Conservation (phyloP, 768 basidiomycete genomes). For the Sporobolomyces pararoseus region DNA sequence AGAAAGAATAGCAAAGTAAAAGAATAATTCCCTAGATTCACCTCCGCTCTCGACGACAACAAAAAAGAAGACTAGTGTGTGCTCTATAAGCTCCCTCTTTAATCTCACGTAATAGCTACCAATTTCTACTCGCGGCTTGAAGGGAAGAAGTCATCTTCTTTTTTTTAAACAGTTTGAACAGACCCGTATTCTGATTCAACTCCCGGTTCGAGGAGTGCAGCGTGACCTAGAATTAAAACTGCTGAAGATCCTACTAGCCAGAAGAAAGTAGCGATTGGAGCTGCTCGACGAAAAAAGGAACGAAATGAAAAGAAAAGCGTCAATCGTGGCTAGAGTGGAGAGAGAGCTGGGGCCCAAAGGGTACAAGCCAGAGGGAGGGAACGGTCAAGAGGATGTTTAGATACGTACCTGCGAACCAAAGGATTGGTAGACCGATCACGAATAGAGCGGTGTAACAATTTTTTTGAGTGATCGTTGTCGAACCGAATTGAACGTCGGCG, state of each 20-base stretch:
- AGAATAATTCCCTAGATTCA: no score
- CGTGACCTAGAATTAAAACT: constrained; percentile 79
- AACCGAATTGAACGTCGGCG: constrained; percentile 78
- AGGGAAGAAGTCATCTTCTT: no score
- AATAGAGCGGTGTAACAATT: constrained; percentile 82
- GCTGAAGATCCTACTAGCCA: constrained; percentile 87
- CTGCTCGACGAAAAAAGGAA: constrained; percentile 39
- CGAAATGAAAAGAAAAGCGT: background rate
- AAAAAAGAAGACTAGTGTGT: no score
- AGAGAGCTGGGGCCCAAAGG: no score
- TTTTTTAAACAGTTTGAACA: constrained; percentile 57
- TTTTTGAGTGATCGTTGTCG: constrained; percentile 79
- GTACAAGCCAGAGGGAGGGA: no score
- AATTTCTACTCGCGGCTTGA: no score
- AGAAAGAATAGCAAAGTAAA: no score
- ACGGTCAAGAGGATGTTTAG: no score
- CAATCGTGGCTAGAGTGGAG: no score
- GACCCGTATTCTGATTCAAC: constrained; percentile 86
- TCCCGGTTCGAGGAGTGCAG: constrained; percentile 84
- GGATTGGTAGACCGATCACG: constrained; percentile 82
- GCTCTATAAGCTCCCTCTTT: no score
- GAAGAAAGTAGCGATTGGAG: constrained; percentile 69
- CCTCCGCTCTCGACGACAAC: no score
- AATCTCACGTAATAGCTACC: no score
- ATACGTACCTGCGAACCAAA: constrained; percentile 58